Base-by-base conservation (phyloP, 805 yeast species). In the Hanseniaspora mollemarum region DNA sequence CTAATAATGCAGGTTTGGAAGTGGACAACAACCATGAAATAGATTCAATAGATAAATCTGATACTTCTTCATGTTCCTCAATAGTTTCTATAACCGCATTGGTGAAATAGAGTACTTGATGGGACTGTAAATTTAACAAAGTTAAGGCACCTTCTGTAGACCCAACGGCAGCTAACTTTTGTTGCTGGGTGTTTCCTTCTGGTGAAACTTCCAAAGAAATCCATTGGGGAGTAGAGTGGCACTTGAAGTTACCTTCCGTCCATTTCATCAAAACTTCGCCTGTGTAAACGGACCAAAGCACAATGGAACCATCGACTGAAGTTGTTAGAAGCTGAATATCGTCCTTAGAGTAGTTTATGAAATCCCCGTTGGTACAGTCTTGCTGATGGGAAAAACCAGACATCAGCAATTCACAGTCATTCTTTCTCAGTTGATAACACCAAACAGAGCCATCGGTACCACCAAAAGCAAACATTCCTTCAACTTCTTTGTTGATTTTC, bases 381-480 rank as follows among this genome's bases (percentile, higher is more conserved):
- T 75, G 66, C 53, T 83, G 79, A 67, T 90, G 97, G 18, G 81
- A 78, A 61, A 81, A 83, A 2, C 90, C 92, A 43, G 81, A 72
- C 81, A 84, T 81, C 33, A 84, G 67, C 62, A 80, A 83, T 53
- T 78, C 86, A 49, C 83, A 66, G 10, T 75, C 65, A 46, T 82
- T 76, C 22, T 67, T 65, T 71, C 76, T 80, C 37, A 88, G 73
- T 60, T 81, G 85, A 62, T 87, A 92, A 25, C 82, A 86, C 95
- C 96, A 90, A 3, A 88, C 94, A 0, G 95, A 82, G 2, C 98
- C 98, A 65, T 88, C 96, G 7, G 73, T 70, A 21, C 87, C 90
- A 55, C 97, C 96, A 62, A 85, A 86, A 13, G 97, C 96, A 70
- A 90, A 86, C 43, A 85, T 75, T 15, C 60, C 58, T 22, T 80